Conservation (phyloP, 1,284 basidiomycete species). For the Pulveroboletus sp. region DNA sequence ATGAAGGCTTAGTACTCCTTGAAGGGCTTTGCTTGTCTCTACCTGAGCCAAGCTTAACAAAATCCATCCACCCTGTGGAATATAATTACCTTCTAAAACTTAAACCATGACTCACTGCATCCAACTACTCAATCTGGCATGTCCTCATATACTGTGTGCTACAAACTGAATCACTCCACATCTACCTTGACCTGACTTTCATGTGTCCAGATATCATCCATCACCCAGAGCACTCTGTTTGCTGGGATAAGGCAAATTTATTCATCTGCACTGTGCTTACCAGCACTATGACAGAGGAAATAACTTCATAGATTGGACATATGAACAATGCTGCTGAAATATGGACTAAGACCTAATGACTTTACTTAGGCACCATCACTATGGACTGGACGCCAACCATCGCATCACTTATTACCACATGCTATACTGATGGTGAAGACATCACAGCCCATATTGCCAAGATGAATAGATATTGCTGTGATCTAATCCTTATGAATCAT, state of each 20-base stretch:
- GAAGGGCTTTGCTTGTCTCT: too few relatives aligned
- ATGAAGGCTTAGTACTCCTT: too few relatives aligned
- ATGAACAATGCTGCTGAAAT: neutral
- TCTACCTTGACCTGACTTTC: too few relatives aligned
- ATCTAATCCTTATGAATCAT: neutral
- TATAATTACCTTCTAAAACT: too few relatives aligned
- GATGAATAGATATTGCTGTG: neutral
- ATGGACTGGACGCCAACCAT: conserved; percentile 9
- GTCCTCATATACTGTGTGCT: too few relatives aligned
- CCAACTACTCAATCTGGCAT: too few relatives aligned
- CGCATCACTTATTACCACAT: neutral
- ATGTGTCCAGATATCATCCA: too few relatives aligned
- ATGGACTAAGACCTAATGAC: neutral
- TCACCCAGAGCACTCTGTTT: too few relatives aligned
- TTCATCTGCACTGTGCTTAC: conserved; percentile 3
- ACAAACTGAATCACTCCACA: too few relatives aligned
- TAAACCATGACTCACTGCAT: too few relatives aligned
- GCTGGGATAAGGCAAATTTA: conserved; percentile 2
- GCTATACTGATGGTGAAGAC: neutral
- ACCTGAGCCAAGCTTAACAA: too few relatives aligned
- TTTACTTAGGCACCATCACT: neutral
- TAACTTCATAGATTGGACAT: neutral
- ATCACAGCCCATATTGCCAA: neutral
- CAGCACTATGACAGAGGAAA: conserved; percentile 1
- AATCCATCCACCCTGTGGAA: too few relatives aligned